These are phyloP conservation scores for Aegilops longissima DNA, from an alignment of 176 grass and related monocot species.

Conservation along the genomic window DNA sequence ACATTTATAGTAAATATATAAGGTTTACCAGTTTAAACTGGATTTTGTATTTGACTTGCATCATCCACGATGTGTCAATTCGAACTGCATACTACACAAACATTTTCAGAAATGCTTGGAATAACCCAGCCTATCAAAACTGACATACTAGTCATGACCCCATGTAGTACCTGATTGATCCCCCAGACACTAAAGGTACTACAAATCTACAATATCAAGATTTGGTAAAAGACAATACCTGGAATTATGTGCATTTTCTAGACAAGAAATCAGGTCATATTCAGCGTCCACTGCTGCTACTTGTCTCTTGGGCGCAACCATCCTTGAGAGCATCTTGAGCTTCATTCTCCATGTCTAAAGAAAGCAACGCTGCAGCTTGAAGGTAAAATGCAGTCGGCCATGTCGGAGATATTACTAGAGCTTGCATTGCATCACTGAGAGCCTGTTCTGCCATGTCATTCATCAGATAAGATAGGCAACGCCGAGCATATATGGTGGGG, in stretches of 20 bases:
- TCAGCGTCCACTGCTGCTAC: conserved; percentile 50
- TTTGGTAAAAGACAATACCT: conserved; percentile 24
- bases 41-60: neutral
- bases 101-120: neutral
- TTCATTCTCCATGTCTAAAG: conserved; percentile 86
- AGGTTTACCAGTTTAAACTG: neutral
- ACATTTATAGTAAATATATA: neutral
- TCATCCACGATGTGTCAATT: neutral
- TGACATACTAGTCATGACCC: neutral
- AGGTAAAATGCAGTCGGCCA: conserved; percentile 97
- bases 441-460: conserved; percentile 74
- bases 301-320: conserved; percentile 69
- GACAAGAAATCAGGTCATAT: conserved; percentile 24
- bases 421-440: conserved; percentile 81
- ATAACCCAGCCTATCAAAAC: neutral
- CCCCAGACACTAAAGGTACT: neutral
- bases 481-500: conserved; percentile 86
- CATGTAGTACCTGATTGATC: neutral
- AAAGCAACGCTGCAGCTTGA: conserved; percentile 71
- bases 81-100: neutral
- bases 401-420: conserved; percentile 83
- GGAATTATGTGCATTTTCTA: conserved; percentile 46
- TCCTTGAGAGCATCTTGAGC: conserved; percentile 85
- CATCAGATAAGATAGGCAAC: conserved; percentile 92
- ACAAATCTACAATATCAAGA: neutral